Base-by-base conservation (phyloP, 2,329 filamentous ascomycete species). In the Aspergillus brasiliensis region DNA sequence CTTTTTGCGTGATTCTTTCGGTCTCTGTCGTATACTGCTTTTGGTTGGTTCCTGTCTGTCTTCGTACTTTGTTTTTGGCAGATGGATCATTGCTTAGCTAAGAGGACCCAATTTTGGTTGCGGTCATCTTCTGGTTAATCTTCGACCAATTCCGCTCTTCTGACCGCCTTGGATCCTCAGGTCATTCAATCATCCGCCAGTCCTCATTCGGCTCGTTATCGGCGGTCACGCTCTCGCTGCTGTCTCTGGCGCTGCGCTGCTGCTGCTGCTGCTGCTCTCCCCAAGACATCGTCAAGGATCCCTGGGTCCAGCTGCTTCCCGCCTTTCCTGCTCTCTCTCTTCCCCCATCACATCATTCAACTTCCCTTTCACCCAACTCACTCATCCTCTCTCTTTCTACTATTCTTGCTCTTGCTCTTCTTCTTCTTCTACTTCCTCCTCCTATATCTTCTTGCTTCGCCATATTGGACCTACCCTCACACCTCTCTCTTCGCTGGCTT, bases 271-370 rank as follows among this genome's bases (percentile, higher is more conserved):
- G n/a, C n/a, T n/a, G n/a, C 57, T 54, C 63, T 60, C 63, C 60
- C 48, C 61, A 42, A 48, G 56, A 63, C 60, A 62, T 61, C 62
- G 51, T 60, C 58, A 51, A 57, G 49, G 62, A 66, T 69, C 66
- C 68, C 66, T 71, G 68, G 69, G 62, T 69, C 69, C 63, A 65
- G 61, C 62, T 60, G 47, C 61, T 63, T 67, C 64, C 64, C 62
- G 60, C 60, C 60, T 63, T 59, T 55, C 48, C 51, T 62, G 52
- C 57, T 64, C 51, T 34, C 51, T 34, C 31, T 34, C 31, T 34
- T 34, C 31, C 31, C 58, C 37, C 61, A 71, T 71, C 70, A 72
- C 69, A 72, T 74, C 71, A 68, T 73, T 34, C 31, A 34, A 5
- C 31, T 13, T 34, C 31, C 68, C 57, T 56, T 59, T n/a, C n/a